Base-by-base conservation (phyloP, 1,139 yeast species). In the Geotrichum aggregatum region DNA sequence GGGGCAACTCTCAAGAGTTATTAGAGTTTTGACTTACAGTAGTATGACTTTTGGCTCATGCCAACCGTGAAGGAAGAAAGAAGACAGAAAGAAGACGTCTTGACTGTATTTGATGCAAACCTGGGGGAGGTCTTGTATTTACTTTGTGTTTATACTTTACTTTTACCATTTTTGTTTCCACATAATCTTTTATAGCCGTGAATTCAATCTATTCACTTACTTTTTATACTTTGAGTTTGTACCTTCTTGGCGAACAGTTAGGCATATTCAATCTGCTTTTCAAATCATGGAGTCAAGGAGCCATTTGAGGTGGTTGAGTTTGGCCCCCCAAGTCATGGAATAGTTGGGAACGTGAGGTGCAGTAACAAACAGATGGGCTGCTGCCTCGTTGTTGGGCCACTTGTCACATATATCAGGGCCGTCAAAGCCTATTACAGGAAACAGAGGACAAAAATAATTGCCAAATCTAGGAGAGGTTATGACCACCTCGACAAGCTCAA, bases 381-480 rank as follows among this genome's bases (percentile, higher is more conserved):
- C 52, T 7, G 49, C 50, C 11, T 40, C 36, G 57, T 57, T 56
- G 13, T 52, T 51, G 4, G 14, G 6, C 38, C 11, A 34, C 11
- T 34, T 34, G 21, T 59, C 55, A 14, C 49, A 49, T 11, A 60
- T 57, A 28, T 54, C 44, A 24, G 39, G 44, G 16, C 63, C 62
- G 13, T 49, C 51, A 16, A 44, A 39, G 8, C 61, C 62, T 18
- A 54, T 45, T 39, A 60, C 49, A 5, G 59, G 58, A 44, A 58
- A 60, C 11, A 53, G 48, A n/a, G 61, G 62, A 3, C 55, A 50
- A 24, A 47, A 56, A 14, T 57, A 50, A 16, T 56, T 52, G 40
- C 57, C 58, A 48, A 46, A 50, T 3, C 63, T 63, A 28, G 63
- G 59, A 13, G 63, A 61, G 24, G 58, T 54, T 39, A 60, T 47